A percentile compares a stretch with the other conserved stretches of the same genome.
phyloP scores from a whole-genome alignment of 305 asterid genomes.

The Fraxinus dipetala region DNA sequence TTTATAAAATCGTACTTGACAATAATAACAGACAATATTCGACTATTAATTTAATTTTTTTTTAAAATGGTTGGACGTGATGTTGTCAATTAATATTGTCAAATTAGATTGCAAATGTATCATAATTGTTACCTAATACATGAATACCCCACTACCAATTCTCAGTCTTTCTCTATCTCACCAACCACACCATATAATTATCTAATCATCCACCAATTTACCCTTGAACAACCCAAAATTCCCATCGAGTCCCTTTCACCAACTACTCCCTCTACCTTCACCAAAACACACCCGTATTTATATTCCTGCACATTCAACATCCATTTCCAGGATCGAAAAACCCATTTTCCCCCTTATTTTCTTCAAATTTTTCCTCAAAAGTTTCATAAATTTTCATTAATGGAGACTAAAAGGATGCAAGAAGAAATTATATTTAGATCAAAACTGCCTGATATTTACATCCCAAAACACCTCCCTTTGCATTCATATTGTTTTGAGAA shows the following conservation, averaged over 20 bases:
- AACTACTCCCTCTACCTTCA: conserved; percentile 26
- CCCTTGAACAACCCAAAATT: conserved; percentile 24
- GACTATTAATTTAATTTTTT: no score
- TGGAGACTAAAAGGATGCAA: conserved; percentile 39
- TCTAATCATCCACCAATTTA: neutral
- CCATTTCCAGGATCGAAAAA: conserved; percentile 32
- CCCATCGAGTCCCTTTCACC: conserved; percentile 41
- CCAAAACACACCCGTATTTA: conserved; percentile 35
- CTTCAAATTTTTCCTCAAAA: neutral
- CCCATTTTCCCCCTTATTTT: neutral
- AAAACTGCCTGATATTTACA: conserved; percentile 70
- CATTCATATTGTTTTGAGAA: conserved; percentile 72
- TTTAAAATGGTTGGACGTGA: no score
- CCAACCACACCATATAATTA: conserved; percentile 52
- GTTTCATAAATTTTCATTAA: neutral
- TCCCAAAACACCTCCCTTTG: conserved; percentile 68
- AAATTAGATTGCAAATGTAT: no score
- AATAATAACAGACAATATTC: no score
- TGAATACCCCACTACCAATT: conserved; percentile 12
- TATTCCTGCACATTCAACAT: conserved; percentile 16
- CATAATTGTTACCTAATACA: no score
- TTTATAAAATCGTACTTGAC: no score
- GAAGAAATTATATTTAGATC: conserved; percentile 65
- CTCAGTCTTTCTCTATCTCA: conserved; percentile 34
- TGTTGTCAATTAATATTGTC: no score